Base-by-base conservation (phyloP, 2,329 filamentous ascomycete species). In the Pseudocercospora cruenta region DNA sequence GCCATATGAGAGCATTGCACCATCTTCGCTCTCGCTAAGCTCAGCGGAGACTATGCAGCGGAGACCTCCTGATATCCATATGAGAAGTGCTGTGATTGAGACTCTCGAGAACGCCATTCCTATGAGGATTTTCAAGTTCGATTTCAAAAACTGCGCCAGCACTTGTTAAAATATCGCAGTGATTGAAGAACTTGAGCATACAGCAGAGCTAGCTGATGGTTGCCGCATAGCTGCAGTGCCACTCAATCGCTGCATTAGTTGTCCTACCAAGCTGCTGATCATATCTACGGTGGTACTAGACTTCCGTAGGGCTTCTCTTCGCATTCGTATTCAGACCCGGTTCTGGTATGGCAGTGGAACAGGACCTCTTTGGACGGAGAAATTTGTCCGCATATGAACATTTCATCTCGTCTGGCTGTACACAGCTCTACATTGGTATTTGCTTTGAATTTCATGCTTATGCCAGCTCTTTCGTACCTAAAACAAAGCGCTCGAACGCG, bases 401-500 rank as follows among this genome's bases (percentile, higher is more conserved):
- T 33, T 33, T 33, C 31, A 12, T n/a, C 7, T 6, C 9, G 7
- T 16, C 12, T n/a, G 22, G 51, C 51, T 57, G 22, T 57, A 26
- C 26, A 33, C 21, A 28, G 53, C 53, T 57, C 5, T 36, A 58
- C 55, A 24, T 36, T 19, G 55, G 39, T 58, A 58, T 43, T n/a
- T 58, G 36, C 31, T 16, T 31, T 31, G 21, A 7, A 26, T 2
- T 14, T 10, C n/a, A 58, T 39, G 22, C 8, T 22, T 26, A 21
- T 43, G 33, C 2, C n/a, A 36, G 28, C 9, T 58, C 55, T 58
- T 58, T 10, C 28, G 33, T 9, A 24, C 39, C 55, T 58, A 36
- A 53, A 16, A 19, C 21, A 31, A 60, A 49, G 9, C 58, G 58
- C 58, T 60, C 58, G 58, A 60, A 60, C 58, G 58, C 58, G 19